phyloP scores from a whole-genome alignment of 2,329 filamentous ascomycete genomes.

The Aureobasidium sp. region DNA sequence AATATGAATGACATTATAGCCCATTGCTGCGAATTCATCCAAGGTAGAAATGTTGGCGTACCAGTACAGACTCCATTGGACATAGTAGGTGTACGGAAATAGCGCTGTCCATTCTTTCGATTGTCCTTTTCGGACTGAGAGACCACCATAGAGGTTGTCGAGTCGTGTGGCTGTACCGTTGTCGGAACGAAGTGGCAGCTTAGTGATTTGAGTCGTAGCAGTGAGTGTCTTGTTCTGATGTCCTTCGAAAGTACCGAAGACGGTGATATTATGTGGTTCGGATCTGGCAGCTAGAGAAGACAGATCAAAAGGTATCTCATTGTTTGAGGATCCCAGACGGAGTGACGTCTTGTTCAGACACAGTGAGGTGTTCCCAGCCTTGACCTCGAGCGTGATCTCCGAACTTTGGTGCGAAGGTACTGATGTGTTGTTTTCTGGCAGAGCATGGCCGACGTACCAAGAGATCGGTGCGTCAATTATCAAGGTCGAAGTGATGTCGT shows the following conservation, averaged over 20 bases:
- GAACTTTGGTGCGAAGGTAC: not conserved
- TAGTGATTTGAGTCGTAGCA: slow-evolving; percentile 30
- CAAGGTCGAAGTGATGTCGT: slow-evolving; percentile 32
- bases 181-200: slow-evolving; percentile 34
- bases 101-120: slow-evolving; percentile 30
- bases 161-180: slow-evolving; percentile 38
- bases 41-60: slow-evolving; percentile 31
- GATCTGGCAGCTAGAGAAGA: slow-evolving; percentile 21
- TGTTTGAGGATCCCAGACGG: slow-evolving; percentile 31
- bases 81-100: slow-evolving; percentile 41
- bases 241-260: slow-evolving; percentile 26
- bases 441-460: slow-evolving; percentile 29
- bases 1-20: slow-evolving; percentile 43
- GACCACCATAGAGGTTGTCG: slow-evolving; percentile 39
- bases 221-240: slow-evolving; percentile 30
- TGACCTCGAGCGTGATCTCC: slow-evolving; percentile 18
- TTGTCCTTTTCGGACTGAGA: slow-evolving; percentile 33
- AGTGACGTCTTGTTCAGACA: slow-evolving; percentile 23
- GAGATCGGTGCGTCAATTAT: slow-evolving; percentile 39
- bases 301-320: slow-evolving; percentile 28
- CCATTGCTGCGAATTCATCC: slow-evolving; percentile 31
- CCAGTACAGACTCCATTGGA: slow-evolving; percentile 31
- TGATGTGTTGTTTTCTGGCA: not conserved
- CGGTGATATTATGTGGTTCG: slow-evolving; percentile 31
- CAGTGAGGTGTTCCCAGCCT: slow-evolving; percentile 21